Base-by-base conservation (phyloP, 768 basidiomycete genomes). In the Lyophyllum decastes region DNA sequence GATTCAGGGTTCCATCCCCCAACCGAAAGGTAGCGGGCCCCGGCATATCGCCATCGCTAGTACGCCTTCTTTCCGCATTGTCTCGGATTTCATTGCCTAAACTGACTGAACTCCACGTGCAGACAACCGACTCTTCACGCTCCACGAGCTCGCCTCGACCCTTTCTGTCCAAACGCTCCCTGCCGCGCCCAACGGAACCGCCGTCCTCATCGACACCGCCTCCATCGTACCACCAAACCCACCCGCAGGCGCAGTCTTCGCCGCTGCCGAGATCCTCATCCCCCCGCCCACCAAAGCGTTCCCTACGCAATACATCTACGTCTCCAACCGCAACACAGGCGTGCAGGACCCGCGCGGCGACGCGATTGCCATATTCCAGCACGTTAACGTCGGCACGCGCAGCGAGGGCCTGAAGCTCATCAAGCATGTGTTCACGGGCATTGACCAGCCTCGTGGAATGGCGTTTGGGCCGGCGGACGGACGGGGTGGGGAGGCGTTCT, bases 11-110 rank as follows among this genome's bases (percentile, higher is more conserved):
- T 75, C 77, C 35, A 88, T 90, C 47, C 74, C 78, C 43, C 84
- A 85, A 52, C 83, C 85, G 3, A 62, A 67, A 19, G 87, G 85
- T n/a, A 85, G 85, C 52, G 88, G 88, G 1, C 89, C 89, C 2
- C 76, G 88, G 16, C 80, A 81, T 66, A 76, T 76, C 19, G 72
- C 69, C 14, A 70, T 77, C 43, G 64, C 68, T 55, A 66, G 78
- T 77, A 49, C n/a, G 53, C 14, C 33, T 2, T n/a, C 14, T n/a
- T 8, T 41, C 10, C 0, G 22, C 26, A 7, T 44, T 22, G 16
- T 26, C 21, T 27, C 47, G 12, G 24, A 17, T 4, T 9, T 4
- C 4, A 30, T 27, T 16, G n/a, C n/a, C n/a, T n/a, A n/a, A n/a
- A 47, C 16, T 35, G 8, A 7, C 22, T 33, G 21, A 9, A 5